These are phyloP conservation scores for Alternaria arborescens DNA, from an alignment of 2,329 filamentous ascomycete genomes.

Conservation along the genomic window DNA sequence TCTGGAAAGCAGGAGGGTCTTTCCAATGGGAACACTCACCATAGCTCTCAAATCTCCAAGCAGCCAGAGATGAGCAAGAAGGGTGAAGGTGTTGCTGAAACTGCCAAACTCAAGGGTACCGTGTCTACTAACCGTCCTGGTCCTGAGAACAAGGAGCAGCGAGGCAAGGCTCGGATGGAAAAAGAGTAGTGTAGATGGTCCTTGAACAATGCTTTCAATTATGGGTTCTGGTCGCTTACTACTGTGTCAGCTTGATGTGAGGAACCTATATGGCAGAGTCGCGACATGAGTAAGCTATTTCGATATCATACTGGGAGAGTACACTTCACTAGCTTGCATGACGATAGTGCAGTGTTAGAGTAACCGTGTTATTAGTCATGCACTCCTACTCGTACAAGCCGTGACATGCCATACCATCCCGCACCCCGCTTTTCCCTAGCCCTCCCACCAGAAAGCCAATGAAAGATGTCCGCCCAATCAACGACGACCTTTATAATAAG, in stretches of 20 bases:
- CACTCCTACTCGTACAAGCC: background rate
- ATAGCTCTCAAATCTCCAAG: conserved; percentile 57
- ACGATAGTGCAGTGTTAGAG: background rate
- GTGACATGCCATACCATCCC: background rate
- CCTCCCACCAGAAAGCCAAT: background rate
- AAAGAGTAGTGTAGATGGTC: conserved; percentile 30
- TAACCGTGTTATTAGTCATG: background rate
- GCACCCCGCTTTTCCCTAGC: background rate
- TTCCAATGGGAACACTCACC: conserved; percentile 60
- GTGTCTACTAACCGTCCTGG: conserved; percentile 45
- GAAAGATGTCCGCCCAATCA: background rate
- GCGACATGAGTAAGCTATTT: background rate
- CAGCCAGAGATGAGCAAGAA: conserved; percentile 62
- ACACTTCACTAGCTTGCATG: background rate
- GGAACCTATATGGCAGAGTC: background rate
- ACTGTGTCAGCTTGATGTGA: background rate
- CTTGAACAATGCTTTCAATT: too few relatives aligned
- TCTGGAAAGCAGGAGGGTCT: conserved; percentile 63
- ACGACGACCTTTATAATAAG: background rate
- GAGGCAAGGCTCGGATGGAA: conserved; percentile 37
- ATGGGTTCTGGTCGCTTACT: background rate
- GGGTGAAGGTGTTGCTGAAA: conserved; percentile 64
- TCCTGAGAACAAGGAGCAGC: conserved; percentile 45
- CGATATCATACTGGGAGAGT: fast-evolving
- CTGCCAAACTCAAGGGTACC: conserved; percentile 58